phyloP scores from a whole-genome alignment of 1,284 basidiomycete genomes.

The Golubevia sp. region DNA sequence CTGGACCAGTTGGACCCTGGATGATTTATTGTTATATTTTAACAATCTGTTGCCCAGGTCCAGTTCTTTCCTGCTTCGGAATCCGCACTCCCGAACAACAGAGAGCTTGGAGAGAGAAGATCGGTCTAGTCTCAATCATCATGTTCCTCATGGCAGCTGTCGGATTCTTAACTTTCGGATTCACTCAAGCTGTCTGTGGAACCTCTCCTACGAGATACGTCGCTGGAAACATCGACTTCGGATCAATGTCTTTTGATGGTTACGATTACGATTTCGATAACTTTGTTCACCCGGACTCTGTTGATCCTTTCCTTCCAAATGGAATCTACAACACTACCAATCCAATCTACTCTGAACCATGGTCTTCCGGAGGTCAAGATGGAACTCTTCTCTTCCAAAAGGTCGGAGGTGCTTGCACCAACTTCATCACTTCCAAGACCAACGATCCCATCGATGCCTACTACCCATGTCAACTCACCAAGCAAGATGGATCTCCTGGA shows the following conservation, averaged over 20 bases:
- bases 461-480: slow-evolving; percentile 89
- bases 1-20: slow-evolving; percentile 87
- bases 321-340: slow-evolving; percentile 78
- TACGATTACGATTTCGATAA: slow-evolving; percentile 86
- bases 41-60: slow-evolving; percentile 80
- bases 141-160: slow-evolving; percentile 82
- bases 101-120: slow-evolving; percentile 97
- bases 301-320: slow-evolving; percentile 46
- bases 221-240: slow-evolving; percentile 75
- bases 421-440: slow-evolving; percentile 74
- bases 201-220: slow-evolving; percentile 79
- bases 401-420: slow-evolving; percentile 79
- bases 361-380: slow-evolving; percentile 81
- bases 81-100: slow-evolving; percentile 90
- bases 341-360: slow-evolving; percentile 78
- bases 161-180: slow-evolving; percentile 99
- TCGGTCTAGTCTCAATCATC: slow-evolving; percentile 86
- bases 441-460: slow-evolving; percentile 73
- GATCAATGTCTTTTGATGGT: slow-evolving; percentile 89
- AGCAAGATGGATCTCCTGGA: slow-evolving; percentile 71
- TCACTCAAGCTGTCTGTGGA: slow-evolving; percentile 90
- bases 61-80: slow-evolving; percentile 67
- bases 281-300: slow-evolving; percentile 66
- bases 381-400: slow-evolving; percentile 93
- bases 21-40: slow-evolving; percentile 92